A percentile compares a stretch with the other conserved stretches of the same genome.
phyloP scores from a whole-genome alignment of 345 rosid genomes.

The Arabis hirsuta region DNA sequence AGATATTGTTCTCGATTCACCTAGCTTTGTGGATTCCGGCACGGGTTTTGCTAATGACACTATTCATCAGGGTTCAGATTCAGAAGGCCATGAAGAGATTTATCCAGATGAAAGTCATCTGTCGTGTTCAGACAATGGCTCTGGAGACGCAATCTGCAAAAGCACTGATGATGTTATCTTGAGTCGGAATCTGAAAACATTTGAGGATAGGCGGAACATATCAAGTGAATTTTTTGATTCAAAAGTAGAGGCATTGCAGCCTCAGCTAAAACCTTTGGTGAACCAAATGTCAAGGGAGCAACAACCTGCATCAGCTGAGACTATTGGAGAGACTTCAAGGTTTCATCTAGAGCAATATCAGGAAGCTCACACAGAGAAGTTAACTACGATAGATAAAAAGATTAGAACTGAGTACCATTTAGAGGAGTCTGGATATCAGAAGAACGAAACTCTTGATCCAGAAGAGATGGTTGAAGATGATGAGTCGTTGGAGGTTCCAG shows the following conservation, averaged over 20 bases:
- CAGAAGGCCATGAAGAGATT: conserved; percentile 35
- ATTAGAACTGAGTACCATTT: neutral
- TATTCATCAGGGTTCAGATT: conserved; percentile 35
- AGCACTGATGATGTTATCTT: conserved; percentile 36
- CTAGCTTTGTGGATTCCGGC: conserved; percentile 16
- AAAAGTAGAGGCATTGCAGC: conserved; percentile 18
- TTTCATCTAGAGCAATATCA: conserved; percentile 33
- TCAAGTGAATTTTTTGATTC: conserved; percentile 16
- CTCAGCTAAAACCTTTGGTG: conserved; percentile 21
- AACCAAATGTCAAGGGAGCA: conserved; percentile 18
- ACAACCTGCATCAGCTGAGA: conserved; percentile 29
- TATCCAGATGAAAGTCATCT: conserved; percentile 21
- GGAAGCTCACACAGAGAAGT: conserved; percentile 31
- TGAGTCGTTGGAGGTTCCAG: conserved; percentile 23
- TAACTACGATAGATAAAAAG: conserved; percentile 1
- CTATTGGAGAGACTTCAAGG: conserved; percentile 12
- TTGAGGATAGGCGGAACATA: conserved; percentile 34
- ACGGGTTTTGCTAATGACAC: conserved; percentile 28
- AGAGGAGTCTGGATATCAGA: conserved; percentile 37
- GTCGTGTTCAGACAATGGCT: conserved; percentile 28
- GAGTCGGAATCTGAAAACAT: conserved; percentile 35
- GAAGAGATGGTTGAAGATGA: conserved; percentile 20
- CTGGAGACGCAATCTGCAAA: conserved; percentile 29
- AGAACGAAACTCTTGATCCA: neutral
- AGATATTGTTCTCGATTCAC: conserved; percentile 47